Evolutionary conservation across 176 grass and related monocot species (phyloP), one percentile per base, ranked within the genome.

Genomic region (Tillandsia leiboldiana): DNA sequence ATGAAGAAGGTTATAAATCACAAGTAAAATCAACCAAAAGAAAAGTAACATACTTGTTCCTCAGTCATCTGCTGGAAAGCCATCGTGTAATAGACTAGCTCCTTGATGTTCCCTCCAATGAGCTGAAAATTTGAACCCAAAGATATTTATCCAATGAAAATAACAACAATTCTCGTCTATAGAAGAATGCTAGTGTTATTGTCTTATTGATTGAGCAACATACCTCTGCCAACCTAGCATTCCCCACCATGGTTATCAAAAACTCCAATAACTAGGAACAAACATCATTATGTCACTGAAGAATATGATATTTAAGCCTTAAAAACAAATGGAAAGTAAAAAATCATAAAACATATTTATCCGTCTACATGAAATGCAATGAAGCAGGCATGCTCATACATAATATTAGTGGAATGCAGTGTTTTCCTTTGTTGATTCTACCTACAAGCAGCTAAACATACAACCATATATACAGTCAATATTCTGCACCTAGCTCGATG

Each of bases 11-110:
- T 68, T 8, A 50, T 68, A 33, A 50, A 27, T 12, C 64, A 47
- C 23, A 66, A 66, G 27, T 66, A 66, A 29, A 12, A 66, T 12
- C 8, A 12, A 66, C 24, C 33, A 42, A 42, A 59, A 59, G 54
- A 59, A 67, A 49, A 87, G 48, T 23, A 58, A 12, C 53, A 75
- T 90, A 96, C 93, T 83, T 96, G 93, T 73, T 90, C 93, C 77
- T 89, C 73, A 66, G 93, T 92, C 74, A 96, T 96, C 59, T 92
- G 93, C 70, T 90, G 81, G 81, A 90, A 96, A 29, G 73, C 87
- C 73, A 96, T 78, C 51, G 80, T 84, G 73, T 96, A 90, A 71
- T 96, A 96, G 15, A 83, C 71, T 73, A 96, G 69, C 71, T 96
- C 88, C 68, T 85, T 96, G 70, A 92, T 77, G 79, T 80, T 92